Base-by-base conservation (phyloP, 2,329 filamentous ascomycete genomes). In the Epichloe glyceriae region DNA sequence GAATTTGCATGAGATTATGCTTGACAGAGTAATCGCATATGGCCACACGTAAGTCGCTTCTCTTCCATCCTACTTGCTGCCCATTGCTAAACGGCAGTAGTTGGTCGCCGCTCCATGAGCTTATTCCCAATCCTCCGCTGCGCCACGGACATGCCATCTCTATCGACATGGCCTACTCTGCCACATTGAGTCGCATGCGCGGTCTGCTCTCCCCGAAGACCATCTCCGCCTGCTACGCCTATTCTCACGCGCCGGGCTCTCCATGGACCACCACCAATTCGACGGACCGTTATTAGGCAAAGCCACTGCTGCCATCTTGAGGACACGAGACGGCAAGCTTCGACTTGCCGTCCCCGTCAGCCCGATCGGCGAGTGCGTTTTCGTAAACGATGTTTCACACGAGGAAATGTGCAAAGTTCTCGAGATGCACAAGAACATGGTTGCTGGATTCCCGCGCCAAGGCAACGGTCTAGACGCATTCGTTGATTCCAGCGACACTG, bases 141-240 rank as follows among this genome's bases (percentile, higher is more conserved):
- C 79, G 83, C 41, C 84, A 87, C 61, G 83, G 83, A 3, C 83
- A 87, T 60, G 83, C 83, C 56, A 86, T 87, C 57, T 83, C 80
- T 2, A 84, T 86, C 54, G 83, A 86, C 62, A 87, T 87, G 83
- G 83, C 83, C 0, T 87, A 83, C 67, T 84, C 82, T 0, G 82
- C 83, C 0, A 86, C 83, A 0, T 71, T 87, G 4, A 80, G 83
- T 17, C 76, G 82, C 60, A 64, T 72, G 53, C 76, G 80, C n/a
- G 79, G 80, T 4, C 68, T 85, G 0, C 71, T 87, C 10, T 73
- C 71, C 20, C 79, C 43, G 70, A 69, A 1, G 82, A 86, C 56
- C 80, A 86, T 61, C 70, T 66, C 26, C 74, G 82, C 17, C 66
- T 86, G 1, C 67, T 86, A n/a, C 75, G 73, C 50, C 71, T 87